Evolutionary conservation across 2,329 filamentous ascomycete species (phyloP), one percentile per base, ranked within the genome.

Genomic region (Penicillium sp.): DNA sequence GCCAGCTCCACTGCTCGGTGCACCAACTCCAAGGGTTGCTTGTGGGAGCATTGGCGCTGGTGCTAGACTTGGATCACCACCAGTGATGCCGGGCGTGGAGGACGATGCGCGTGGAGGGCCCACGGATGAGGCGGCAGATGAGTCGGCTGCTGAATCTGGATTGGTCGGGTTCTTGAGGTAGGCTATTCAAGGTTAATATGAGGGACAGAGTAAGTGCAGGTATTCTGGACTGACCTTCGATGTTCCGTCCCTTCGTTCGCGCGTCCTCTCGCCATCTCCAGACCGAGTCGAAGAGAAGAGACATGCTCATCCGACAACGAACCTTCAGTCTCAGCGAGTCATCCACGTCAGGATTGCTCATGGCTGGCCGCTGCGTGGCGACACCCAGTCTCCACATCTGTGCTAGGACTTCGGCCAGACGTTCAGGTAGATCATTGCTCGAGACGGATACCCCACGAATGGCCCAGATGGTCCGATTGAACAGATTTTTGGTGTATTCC

Each of bases 101-200:
- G 66, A 64, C 13, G 68, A 63, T 13, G 64, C 62, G 28, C 67
- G 68, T 18, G 78, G 63, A 43, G 73, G 72, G 47, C 77, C 79
- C 20, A 80, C 72, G 5, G 75, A 76, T 14, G 85, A 89, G 30
- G 84, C 84, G 50, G 84, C 81, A 57, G 86, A 87, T 48, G 85
- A 89, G 69, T 89, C 86, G 67, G 85, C 85, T 65, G 84, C 83
- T 47, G 87, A 90, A 69, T 94, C 89, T 39, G 89, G 88, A 67
- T 92, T 88, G 51, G 91, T 95, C 39, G 90, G 89, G 65, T 94
- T 90, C 68, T 92, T 91, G 54, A 91, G 82, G 60, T 89, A 90
- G 73, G 77, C 77, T 77, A 35, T 2, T 30, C n/a, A 16, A 25
- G 30, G 24, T 49, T 13, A 53, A 45, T 43, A 31, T 46, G 5